Percentiles rank a stretch among this genome's conserved stretches.
Conservation (phyloP, 2,329 filamentous ascomycete species). For the Cladosporium velox region DNA sequence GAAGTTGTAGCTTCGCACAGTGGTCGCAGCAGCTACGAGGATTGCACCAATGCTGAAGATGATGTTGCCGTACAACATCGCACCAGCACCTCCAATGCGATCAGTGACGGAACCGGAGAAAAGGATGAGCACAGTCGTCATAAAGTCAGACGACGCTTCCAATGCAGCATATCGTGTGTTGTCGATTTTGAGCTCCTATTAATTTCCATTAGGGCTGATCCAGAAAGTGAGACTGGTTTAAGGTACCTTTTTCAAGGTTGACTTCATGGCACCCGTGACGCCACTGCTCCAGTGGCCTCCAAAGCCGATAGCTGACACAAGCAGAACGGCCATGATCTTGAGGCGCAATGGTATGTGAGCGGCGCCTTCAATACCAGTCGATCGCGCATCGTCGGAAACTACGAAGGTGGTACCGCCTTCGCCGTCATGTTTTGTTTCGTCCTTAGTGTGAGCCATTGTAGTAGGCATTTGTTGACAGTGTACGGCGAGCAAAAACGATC, state of each 20-base stretch:
- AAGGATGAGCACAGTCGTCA: conserved; percentile 59
- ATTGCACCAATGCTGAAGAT: conserved; percentile 61
- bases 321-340: conserved; percentile 48
- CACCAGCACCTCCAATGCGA: conserved; percentile 59
- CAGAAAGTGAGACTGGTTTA: not conserved
- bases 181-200: conserved; percentile 55
- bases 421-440: conserved; percentile 12
- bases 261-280: conserved; percentile 63
- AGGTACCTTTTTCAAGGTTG: conserved; percentile 57
- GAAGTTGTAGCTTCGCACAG: conserved; percentile 58
- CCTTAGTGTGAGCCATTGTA: not conserved
- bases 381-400: not conserved
- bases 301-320: conserved; percentile 60
- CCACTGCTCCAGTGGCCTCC: conserved; percentile 63
- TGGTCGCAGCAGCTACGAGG: conserved; percentile 59
- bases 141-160: conserved; percentile 63
- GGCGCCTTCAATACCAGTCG: not conserved
- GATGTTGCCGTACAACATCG: conserved; percentile 63
- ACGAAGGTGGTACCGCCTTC: conserved; percentile 2
- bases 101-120: conserved; percentile 59
- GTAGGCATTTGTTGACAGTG: not conserved
- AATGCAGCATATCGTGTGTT: conserved; percentile 62
- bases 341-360: conserved; percentile 34
- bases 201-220: not conserved
- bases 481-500: not conserved